A percentile compares a stretch with the other conserved stretches of the same genome.
These are phyloP conservation scores for Fusarium vanettenii DNA, from an alignment of 2,329 filamentous ascomycete species.

Conservation along the genomic window DNA sequence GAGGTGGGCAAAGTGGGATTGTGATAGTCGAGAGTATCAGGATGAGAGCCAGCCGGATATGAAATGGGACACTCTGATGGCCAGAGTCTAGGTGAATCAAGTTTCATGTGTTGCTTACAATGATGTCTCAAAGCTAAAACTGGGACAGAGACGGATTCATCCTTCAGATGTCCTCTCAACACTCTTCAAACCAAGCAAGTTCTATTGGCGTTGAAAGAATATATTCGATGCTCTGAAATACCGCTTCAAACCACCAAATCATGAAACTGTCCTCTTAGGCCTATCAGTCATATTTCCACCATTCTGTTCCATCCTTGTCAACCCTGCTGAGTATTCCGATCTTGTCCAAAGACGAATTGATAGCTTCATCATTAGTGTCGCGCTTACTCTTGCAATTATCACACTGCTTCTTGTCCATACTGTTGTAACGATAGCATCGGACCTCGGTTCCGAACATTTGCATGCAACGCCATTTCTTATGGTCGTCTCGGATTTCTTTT, in stretches of 20 bases:
- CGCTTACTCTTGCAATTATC: slow-evolving; percentile 26
- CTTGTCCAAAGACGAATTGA: slow-evolving; percentile 22
- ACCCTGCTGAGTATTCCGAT: slow-evolving; percentile 23
- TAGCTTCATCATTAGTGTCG: slow-evolving; percentile 24
- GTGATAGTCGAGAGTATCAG: neutral
- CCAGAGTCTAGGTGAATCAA: neutral
- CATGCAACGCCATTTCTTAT: slow-evolving; percentile 25
- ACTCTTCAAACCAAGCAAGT: neutral
- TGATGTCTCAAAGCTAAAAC: neutral
- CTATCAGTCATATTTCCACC: slow-evolving; percentile 12
- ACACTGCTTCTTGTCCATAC: slow-evolving; percentile 21
- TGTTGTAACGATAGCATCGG: neutral
- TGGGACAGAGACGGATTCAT: neutral
- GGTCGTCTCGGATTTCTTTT: slow-evolving; percentile 17
- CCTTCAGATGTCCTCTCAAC: neutral
- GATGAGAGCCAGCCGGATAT: neutral
- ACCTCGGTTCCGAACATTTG: neutral
- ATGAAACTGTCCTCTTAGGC: neutral
- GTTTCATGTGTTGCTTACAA: neutral
- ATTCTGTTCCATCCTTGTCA: slow-evolving; percentile 20
- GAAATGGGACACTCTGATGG: neutral
- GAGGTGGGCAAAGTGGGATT: neutral
- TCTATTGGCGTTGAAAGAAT: neutral
- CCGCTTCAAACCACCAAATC: neutral
- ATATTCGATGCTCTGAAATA: neutral